phyloP scores from a whole-genome alignment of 768 basidiomycete species.

The Mrakia gelida region DNA sequence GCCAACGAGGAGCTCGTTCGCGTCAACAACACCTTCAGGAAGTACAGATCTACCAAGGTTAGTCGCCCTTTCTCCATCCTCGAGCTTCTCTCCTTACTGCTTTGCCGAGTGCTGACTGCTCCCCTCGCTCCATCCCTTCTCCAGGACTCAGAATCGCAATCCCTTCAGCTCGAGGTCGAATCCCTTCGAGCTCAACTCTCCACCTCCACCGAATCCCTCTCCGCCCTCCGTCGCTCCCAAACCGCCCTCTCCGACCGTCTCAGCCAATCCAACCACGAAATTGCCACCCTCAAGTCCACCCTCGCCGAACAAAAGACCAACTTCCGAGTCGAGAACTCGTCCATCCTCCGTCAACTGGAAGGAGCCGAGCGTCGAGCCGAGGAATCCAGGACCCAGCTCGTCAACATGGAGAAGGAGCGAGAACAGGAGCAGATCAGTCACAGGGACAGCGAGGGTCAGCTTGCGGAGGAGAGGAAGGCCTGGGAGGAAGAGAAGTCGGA shows the following conservation, averaged over 20 bases:
- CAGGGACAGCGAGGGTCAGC: not conserved
- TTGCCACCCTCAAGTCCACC: conserved; percentile 69
- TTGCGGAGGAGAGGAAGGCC: conserved; percentile 59
- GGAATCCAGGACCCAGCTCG: conserved; percentile 75
- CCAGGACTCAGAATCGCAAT: conserved; percentile 60
- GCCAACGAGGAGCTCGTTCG: conserved; percentile 61
- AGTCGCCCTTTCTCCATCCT: not conserved
- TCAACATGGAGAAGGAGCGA: conserved; percentile 77
- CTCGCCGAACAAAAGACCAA: conserved; percentile 80
- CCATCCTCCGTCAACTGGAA: conserved; percentile 66
- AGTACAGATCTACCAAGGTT: conserved; percentile 55
- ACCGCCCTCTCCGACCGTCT: conserved; percentile 68
- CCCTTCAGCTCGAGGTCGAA: conserved; percentile 71
- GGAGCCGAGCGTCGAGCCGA: conserved; percentile 86
- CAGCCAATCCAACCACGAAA: conserved; percentile 66
- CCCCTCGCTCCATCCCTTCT: not conserved
- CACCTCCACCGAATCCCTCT: conserved; percentile 63
- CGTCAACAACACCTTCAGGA: conserved; percentile 77
- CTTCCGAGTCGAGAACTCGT: conserved; percentile 70
- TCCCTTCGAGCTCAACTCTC: conserved; percentile 63
- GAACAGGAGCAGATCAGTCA: conserved; percentile 65
- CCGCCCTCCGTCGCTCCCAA: conserved; percentile 68
- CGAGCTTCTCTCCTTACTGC: too few species aligned
- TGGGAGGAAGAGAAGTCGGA: conserved; percentile 65
- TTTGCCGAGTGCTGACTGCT: not conserved